Conservation (phyloP, 805 yeast genomes). For the Yarrowia divulgata region DNA sequence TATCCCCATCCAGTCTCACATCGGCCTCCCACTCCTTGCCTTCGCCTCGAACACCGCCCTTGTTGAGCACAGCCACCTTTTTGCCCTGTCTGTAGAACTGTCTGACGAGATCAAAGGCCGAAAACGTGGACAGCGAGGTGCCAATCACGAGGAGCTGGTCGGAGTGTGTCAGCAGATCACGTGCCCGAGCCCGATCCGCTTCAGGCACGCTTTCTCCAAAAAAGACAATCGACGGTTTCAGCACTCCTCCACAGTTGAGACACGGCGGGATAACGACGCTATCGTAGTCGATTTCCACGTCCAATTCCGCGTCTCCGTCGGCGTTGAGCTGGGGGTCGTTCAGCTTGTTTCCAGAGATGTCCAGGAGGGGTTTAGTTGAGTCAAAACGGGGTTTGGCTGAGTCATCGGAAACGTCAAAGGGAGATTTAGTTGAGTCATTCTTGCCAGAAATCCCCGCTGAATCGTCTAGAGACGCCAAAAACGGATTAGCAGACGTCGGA, state of each 20-base stretch:
- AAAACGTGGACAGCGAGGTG: conserved; percentile 13
- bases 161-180: background rate
- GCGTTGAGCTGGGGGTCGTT: conserved; percentile 11
- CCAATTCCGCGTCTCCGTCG: conserved; percentile 30
- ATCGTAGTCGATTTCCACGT: conserved; percentile 19
- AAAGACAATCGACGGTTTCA: conserved; percentile 93
- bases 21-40: conserved; percentile 8
- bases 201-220: conserved; percentile 88
- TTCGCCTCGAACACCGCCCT: conserved; percentile 27
- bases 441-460: background rate
- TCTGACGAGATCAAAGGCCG: conserved; percentile 20
- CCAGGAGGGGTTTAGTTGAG: background rate
- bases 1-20: conserved; percentile 29
- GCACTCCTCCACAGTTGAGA: conserved; percentile 67
- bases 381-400: too few species aligned
- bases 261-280: conserved; percentile 9
- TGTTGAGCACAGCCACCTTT: conserved; percentile 24
- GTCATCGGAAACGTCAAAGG: too few species aligned
- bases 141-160: conserved; percentile 29
- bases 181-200: background rate
- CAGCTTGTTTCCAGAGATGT: conserved; percentile 9
- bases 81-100: conserved; percentile 18
- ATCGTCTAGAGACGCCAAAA: background rate
- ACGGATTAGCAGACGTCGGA: background rate
- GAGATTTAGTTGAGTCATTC: too few species aligned